Evolutionary conservation across 2,329 filamentous ascomycete genomes (phyloP).

Genomic region (Dactylellina haptotyla): DNA sequence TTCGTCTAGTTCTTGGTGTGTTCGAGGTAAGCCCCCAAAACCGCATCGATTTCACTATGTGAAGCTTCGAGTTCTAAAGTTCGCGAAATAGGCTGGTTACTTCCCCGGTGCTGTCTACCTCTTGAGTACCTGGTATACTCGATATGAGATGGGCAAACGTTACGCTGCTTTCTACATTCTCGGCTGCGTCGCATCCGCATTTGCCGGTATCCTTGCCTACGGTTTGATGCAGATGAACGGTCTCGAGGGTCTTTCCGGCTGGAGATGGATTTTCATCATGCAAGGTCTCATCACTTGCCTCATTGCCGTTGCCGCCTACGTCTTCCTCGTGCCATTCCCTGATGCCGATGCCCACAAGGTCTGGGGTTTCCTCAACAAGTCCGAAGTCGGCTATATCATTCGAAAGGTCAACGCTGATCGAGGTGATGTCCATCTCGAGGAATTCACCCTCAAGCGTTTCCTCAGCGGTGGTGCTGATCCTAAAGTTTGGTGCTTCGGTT

Average conservation of each 20-base stretch:
- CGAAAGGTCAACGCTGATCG: slow-evolving; percentile 68
- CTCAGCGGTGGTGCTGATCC: slow-evolving; percentile 64
- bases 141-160: slow-evolving; percentile 62
- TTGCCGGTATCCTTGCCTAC: slow-evolving; percentile 74
- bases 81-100: slow-evolving; percentile 66
- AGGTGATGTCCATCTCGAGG: slow-evolving; percentile 65
- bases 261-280: slow-evolving; percentile 59
- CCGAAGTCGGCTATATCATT: slow-evolving; percentile 63
- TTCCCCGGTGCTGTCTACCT: slow-evolving; percentile 77
- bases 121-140: slow-evolving; percentile 77
- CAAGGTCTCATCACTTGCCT: slow-evolving; percentile 67
- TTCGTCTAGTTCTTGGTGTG: slow-evolving; percentile 71
- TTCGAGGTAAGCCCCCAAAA: slow-evolving; percentile 65
- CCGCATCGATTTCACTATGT: background rate
- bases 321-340: slow-evolving; percentile 73
- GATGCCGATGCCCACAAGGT: slow-evolving; percentile 65
- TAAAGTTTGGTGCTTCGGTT: slow-evolving; percentile 61
- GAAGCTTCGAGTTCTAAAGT: slow-evolving; percentile 8
- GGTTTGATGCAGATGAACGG: slow-evolving; percentile 67
- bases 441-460: slow-evolving; percentile 72
- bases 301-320: slow-evolving; percentile 66
- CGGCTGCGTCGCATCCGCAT: slow-evolving; percentile 64
- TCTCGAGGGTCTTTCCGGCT: slow-evolving; percentile 66
- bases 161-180: slow-evolving; percentile 66
- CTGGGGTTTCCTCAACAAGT: slow-evolving; percentile 65